phyloP scores from a whole-genome alignment of 768 basidiomycete genomes.

The Leucocoprinus birnbaumii region DNA sequence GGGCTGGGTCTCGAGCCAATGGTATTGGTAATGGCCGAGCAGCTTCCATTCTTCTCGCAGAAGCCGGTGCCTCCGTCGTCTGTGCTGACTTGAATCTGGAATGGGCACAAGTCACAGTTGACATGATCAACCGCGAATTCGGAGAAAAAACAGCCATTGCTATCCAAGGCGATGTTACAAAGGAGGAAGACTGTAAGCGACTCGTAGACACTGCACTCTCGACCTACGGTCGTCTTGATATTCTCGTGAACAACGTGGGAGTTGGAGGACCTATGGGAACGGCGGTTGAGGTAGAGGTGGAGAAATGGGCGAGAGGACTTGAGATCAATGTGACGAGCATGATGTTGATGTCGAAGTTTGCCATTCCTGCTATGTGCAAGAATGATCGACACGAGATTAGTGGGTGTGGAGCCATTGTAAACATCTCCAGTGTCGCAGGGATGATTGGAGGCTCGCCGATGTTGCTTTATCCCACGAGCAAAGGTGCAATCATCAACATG shows the following conservation, averaged over 20 bases:
- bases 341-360: conserved; percentile 41
- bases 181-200: conserved; percentile 30
- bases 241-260: conserved; percentile 41
- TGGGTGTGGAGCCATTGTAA: conserved; percentile 38
- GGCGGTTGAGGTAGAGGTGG: conserved; percentile 33
- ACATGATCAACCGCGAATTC: conserved; percentile 37
- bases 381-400: conserved; percentile 24
- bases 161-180: conserved; percentile 33
- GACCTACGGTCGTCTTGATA: conserved; percentile 37
- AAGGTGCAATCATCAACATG: conserved; percentile 41
- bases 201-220: conserved; percentile 30
- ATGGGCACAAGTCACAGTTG: conserved; percentile 34
- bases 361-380: conserved; percentile 40
- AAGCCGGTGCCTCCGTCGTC: conserved; percentile 34
- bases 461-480: conserved; percentile 39
- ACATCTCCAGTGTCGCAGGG: conserved; percentile 36
- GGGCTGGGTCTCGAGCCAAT: conserved; percentile 34
- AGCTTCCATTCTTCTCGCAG: conserved; percentile 38
- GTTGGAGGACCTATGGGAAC: conserved; percentile 35
- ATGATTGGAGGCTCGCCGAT: conserved; percentile 35
- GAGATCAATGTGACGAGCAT: conserved; percentile 40
- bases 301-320: conserved; percentile 31
- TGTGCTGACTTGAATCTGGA: conserved; percentile 34
- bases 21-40: conserved; percentile 43
- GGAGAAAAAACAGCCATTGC: conserved; percentile 29